These are phyloP conservation scores for Zalerion maritima DNA, from an alignment of 495 filamentous ascomycete genomes.

Conservation along the genomic window DNA sequence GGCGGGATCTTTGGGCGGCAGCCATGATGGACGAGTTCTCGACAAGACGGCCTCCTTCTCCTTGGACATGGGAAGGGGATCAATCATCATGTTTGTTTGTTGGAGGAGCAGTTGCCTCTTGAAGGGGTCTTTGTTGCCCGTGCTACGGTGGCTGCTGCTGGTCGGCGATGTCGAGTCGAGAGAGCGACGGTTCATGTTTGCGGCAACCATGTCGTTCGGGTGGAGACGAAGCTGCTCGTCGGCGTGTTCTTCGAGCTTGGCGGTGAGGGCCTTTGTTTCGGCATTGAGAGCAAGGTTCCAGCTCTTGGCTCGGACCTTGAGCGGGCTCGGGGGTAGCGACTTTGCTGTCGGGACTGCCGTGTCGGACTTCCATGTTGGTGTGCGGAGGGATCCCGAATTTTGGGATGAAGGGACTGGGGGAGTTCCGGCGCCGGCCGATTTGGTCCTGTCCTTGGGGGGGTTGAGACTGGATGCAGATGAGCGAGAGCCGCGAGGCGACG, in stretches of 20 bases:
- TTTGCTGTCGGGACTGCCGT: no score
- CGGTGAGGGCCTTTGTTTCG: slow-evolving; percentile 77
- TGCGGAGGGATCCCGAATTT: slow-evolving; percentile 19
- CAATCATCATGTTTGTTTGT: slow-evolving; percentile 86
- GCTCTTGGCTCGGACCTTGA: slow-evolving; percentile 55
- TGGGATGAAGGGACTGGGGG: no score
- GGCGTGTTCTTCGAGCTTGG: slow-evolving; percentile 76
- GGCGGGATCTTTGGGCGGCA: slow-evolving; percentile 84
- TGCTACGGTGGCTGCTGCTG: slow-evolving; percentile 38
- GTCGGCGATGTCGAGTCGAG: slow-evolving; percentile 20
- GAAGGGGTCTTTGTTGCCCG: slow-evolving; percentile 37
- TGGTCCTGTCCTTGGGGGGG: slow-evolving; percentile 32
- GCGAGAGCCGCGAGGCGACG: no score
- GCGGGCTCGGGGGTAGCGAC: slow-evolving; percentile 15
- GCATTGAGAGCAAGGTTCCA: slow-evolving; percentile 73
- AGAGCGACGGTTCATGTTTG: slow-evolving; percentile 19
- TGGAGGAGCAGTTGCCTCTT: slow-evolving; percentile 68
- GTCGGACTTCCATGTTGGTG: slow-evolving; percentile 4
- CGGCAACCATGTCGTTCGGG: slow-evolving; percentile 15
- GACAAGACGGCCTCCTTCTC: slow-evolving; percentile 91
- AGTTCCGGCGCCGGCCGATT: slow-evolving; percentile 40
- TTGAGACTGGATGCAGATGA: no score
- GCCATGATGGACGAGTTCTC: slow-evolving; percentile 83
- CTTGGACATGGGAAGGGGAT: slow-evolving; percentile 86
- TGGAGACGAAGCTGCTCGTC: slow-evolving; percentile 40